Evolutionary conservation across 2,329 filamentous ascomycete species (phyloP), one percentile per base, ranked within the genome.

Genomic region (Fusarium sp.): DNA sequence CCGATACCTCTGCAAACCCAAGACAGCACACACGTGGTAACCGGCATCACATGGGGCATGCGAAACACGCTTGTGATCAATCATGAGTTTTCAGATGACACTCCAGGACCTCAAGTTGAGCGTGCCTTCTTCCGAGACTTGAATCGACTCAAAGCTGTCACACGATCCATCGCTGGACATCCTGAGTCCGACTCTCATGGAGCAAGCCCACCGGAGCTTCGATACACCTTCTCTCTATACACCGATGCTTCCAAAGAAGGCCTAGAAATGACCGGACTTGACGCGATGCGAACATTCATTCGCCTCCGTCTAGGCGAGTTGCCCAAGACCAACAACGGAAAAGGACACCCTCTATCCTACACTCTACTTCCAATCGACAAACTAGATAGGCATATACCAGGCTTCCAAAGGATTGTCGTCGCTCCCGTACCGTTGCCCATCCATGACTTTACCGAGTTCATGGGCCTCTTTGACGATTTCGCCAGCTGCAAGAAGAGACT

Each of bases 21-120:
- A 11, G 24, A n/a, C n/a, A 47, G 61, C 18, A 75, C 74, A 2
- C 62, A 70, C 3, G 56, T 77, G 5, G 74, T 76, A 1, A 64
- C 57, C 2, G 62, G 61, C 2, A 58, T 75, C 20, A 52, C 16
- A 3, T 76, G 73, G 64, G 74, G 74, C 1, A 27, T 76, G 4
- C 61, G 63, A 8, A 75, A 29, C 20, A 60, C 73, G 3, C 16
- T 74, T 11, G 56, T 66, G 2, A 61, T 71, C 5, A 45, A 42
- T 6, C 56, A 69, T 34, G 18, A 20, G 5, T 24, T 61, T 20
- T 16, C 16, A 0, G 13, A 20, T 0, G 14, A 8, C 1, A 16
- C 27, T 35, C 27, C 45, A 14, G 18, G 4, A 10, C 18, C 2
- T 0, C 5, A 29, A 6, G 18, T 42, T 1, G 35, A 71, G 14